These are phyloP conservation scores for Tulasnella sp. DNA, from an alignment of 768 basidiomycete species.

Conservation along the genomic window DNA sequence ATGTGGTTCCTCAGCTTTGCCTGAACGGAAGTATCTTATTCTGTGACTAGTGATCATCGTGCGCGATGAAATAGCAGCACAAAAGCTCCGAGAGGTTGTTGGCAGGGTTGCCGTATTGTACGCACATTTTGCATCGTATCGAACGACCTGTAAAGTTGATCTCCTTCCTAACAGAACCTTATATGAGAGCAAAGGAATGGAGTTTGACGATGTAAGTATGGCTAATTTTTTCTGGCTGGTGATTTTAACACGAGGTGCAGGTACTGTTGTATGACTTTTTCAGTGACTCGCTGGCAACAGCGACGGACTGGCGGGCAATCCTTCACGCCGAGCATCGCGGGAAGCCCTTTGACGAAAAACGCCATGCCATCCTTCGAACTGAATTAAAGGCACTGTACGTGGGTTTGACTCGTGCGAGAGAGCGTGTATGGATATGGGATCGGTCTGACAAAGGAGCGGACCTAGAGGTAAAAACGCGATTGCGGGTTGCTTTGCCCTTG, in stretches of 20 bases:
- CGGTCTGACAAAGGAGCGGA: background rate
- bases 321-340: constrained; percentile 24
- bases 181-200: constrained; percentile 58
- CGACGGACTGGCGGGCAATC: constrained; percentile 54
- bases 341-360: background rate
- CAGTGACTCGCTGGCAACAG: constrained; percentile 47
- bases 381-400: constrained; percentile 21
- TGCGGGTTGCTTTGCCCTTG: background rate
- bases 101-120: constrained; percentile 40
- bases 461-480: background rate
- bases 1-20: background rate
- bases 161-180: constrained; percentile 33
- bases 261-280: constrained; percentile 72
- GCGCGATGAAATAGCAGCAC: constrained; percentile 44
- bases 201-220: constrained; percentile 52
- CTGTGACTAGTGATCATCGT: constrained; percentile 62
- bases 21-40: constrained; percentile 32
- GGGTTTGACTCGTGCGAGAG: constrained; percentile 17
- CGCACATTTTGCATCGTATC: no score
- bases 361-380: constrained; percentile 6
- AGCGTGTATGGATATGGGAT: constrained; percentile 22
- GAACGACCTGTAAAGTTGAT: background rate
- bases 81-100: constrained; percentile 49
- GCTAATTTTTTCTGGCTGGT: background rate
- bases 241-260: constrained; percentile 30